These are phyloP conservation scores for Cladobotryum mycophilum DNA, from an alignment of 2,329 filamentous ascomycete species.

Conservation along the genomic window DNA sequence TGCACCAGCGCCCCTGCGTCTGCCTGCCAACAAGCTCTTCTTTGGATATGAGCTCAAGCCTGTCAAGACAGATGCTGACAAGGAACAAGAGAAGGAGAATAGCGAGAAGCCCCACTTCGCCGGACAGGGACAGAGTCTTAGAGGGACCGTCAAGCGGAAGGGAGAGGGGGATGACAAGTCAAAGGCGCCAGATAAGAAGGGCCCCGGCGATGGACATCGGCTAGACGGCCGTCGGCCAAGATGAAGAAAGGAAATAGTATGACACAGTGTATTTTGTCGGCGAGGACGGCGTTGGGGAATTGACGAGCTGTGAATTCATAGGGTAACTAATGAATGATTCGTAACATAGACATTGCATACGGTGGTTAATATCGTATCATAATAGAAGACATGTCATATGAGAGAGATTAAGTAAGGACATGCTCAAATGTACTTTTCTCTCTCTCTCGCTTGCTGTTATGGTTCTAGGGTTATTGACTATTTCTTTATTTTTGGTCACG, in stretches of 20 bases:
- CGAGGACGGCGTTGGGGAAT: constrained; percentile 6
- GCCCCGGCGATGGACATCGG: constrained; percentile 35
- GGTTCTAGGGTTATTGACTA: no score
- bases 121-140: constrained; percentile 76
- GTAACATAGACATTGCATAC: not conserved
- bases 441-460: no score
- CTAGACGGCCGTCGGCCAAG: constrained; percentile 37
- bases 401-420: constrained; percentile 15
- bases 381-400: no score
- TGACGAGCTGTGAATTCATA: not conserved
- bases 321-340: not conserved
- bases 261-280: not conserved
- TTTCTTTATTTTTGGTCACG: no score
- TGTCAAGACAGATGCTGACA: constrained; percentile 70
- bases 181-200: constrained; percentile 43
- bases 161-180: constrained; percentile 43
- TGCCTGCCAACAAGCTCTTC: constrained; percentile 88
- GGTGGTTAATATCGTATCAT: no score
- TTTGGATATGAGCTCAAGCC: constrained; percentile 94
- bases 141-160: constrained; percentile 66
- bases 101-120: constrained; percentile 68
- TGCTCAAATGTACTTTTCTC: no score
- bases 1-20: constrained; percentile 76
- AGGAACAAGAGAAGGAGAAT: constrained; percentile 58
- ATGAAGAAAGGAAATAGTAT: constrained; percentile 9